These are phyloP conservation scores for Schwanniomyces sp. DNA, from an alignment of 805 yeast species.

Conservation along the genomic window DNA sequence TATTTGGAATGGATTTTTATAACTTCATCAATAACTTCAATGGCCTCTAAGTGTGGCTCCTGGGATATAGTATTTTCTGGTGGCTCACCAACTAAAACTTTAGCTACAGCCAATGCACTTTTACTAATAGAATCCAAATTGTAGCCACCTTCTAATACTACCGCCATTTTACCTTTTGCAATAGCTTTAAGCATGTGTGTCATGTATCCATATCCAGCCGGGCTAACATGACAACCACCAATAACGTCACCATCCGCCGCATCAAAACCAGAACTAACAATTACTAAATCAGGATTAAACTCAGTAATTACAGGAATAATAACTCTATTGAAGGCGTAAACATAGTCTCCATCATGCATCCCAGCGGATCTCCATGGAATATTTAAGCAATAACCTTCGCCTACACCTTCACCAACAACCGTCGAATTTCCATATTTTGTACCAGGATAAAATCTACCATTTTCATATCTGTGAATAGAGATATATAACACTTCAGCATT, in stretches of 20 bases:
- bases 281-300: conserved; percentile 88
- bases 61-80: conserved; percentile 72
- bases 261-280: conserved; percentile 94
- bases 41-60: conserved; percentile 73
- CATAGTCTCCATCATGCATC: conserved; percentile 92
- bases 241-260: conserved; percentile 98
- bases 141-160: conserved; percentile 95
- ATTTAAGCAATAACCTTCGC: conserved; percentile 85
- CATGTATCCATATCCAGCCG: conserved; percentile 96
- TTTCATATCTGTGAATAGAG: conserved; percentile 89
- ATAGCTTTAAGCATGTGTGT: conserved; percentile 85
- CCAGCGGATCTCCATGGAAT: conserved; percentile 94
- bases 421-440: conserved; percentile 80
- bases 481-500: conserved; percentile 91
- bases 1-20: conserved; percentile 75
- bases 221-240: conserved; percentile 95
- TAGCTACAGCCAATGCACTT: conserved; percentile 89
- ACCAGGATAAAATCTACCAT: conserved; percentile 93
- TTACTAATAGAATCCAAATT: conserved; percentile 87
- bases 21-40: conserved; percentile 80
- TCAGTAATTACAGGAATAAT: conserved; percentile 88
- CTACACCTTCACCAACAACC: conserved; percentile 81
- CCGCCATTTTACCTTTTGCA: conserved; percentile 87
- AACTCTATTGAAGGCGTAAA: conserved; percentile 84
- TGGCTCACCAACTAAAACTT: conserved; percentile 90